Evolutionary conservation across 1,284 basidiomycete species (phyloP).

Genomic region (Sparassis latifolia): DNA sequence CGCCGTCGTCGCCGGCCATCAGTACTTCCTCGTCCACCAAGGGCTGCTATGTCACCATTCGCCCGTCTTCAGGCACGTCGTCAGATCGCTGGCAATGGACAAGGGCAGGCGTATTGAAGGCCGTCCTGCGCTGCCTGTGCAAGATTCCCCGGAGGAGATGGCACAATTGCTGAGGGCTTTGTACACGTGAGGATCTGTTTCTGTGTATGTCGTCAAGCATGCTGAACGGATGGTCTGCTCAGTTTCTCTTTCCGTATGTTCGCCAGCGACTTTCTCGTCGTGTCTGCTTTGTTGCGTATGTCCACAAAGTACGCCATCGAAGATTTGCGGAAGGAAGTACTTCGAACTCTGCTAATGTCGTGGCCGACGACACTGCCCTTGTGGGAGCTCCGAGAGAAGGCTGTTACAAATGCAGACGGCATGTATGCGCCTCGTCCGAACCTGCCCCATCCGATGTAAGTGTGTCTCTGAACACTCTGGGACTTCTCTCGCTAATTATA

Average conservation of each 20-base stretch:
- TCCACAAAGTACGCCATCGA: conserved; percentile 55
- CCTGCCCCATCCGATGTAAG: conserved; percentile 63
- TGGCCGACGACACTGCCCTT: conserved; percentile 55
- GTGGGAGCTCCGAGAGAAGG: conserved; percentile 60
- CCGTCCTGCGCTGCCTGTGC: conserved; percentile 42
- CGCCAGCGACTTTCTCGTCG: conserved; percentile 39
- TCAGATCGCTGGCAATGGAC: conserved; percentile 3
- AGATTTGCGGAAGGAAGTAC: conserved; percentile 45
- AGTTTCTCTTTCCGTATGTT: conserved; percentile 26
- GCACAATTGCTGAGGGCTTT: conserved; percentile 49
- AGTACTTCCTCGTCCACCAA: conserved; percentile 62
- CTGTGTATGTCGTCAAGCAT: conserved; percentile 9
- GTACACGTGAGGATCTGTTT: conserved; percentile 51
- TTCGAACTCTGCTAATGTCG: conserved; percentile 39
- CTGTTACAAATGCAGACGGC: conserved; percentile 39
- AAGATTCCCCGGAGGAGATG: conserved; percentile 47
- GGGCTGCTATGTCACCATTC: conserved; percentile 63
- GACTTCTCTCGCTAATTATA: conserved; percentile 11
- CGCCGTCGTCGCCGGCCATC: conserved; percentile 44
- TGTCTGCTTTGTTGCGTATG: conserved; percentile 54
- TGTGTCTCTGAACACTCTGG: conserved; percentile 1
- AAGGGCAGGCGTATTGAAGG: conserved; percentile 38
- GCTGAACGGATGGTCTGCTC: neutral
- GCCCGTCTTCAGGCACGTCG: conserved; percentile 32
- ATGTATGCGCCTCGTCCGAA: conserved; percentile 45